Evolutionary conservation across 2,329 filamentous ascomycete species (phyloP), one percentile per base, ranked within the genome.

Genomic region (Microdochium bolleyi): DNA sequence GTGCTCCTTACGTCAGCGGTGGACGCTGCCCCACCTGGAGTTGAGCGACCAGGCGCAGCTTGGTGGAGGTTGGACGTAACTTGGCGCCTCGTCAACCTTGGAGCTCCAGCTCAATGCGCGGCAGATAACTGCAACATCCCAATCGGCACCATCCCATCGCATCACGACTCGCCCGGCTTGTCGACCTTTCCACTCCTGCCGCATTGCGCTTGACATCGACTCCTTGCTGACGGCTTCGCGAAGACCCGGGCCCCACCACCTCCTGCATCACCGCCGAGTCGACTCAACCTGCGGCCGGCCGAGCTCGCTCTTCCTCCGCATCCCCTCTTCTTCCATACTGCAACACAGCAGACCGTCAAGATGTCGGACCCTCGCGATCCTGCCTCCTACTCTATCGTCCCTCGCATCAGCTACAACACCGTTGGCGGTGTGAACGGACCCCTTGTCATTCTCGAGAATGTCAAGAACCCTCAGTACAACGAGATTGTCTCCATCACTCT

Each of bases 351-450:
- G 24, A 24, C 38, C 37, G 34, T 61, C 68, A 68, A 63, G 61
- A 80, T 80, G 77, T 65, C 72, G 64, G 80, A 83, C 70, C 77
- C 77, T 54, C 76, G 80, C 67, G 78, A 80, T 62, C 75, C 79
- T 57, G 79, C 78, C 55, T 80, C 79, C 58, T 83, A 83, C 71
- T 80, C 78, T 57, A 73, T 83, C 63, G 69, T 76, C 61, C 80
- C 80, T 55, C 74, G 79, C 64, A 73, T 97, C 74, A 85, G 88
- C 66, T 99, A 99, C 84, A 99, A 99, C 79, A 99, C 94, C 64
- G 91, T 99, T 69, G 89, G 91, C 67, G 92, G 92, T 78, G 87
- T 99, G 74, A 99, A 99, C 76, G 94, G 94, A 55, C 94, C 94
- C 65, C 83, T 99, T 73, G 94, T 99, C 68, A 92, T 99, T 67